A percentile compares a stretch with the other conserved stretches of the same genome.
These are phyloP conservation scores for Pisolithus sp. DNA, from an alignment of 768 basidiomycete genomes.

Conservation along the genomic window DNA sequence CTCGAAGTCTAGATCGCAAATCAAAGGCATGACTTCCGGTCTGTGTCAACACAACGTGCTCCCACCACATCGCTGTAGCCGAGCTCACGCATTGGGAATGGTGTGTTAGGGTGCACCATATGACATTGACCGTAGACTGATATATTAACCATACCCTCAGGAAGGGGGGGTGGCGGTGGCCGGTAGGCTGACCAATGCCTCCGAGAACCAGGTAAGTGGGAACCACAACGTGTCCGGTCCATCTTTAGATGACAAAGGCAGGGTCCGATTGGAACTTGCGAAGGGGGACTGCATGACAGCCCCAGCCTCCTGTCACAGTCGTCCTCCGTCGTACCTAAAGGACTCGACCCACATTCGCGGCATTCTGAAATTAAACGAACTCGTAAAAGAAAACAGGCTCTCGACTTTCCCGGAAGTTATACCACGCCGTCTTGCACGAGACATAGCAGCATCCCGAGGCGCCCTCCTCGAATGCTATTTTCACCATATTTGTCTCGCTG, in stretches of 20 bases:
- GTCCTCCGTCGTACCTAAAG: not conserved
- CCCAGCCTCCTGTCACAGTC: not conserved
- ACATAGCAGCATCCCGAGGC: no score
- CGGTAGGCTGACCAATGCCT: slow-evolving; percentile 5
- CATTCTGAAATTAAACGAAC: not conserved
- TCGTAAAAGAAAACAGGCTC: not conserved
- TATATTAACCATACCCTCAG: slow-evolving; percentile 22
- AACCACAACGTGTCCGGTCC: slow-evolving; percentile 7
- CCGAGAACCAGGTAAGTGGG: slow-evolving; percentile 10
- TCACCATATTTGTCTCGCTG: slow-evolving; percentile 23
- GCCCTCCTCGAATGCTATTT: slow-evolving; percentile 23
- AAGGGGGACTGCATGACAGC: not conserved
- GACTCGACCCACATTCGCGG: no score
- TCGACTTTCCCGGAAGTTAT: no score
- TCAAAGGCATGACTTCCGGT: no score
- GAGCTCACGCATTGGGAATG: slow-evolving; percentile 9
- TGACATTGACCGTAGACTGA: slow-evolving; percentile 20
- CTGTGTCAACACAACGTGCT: not conserved
- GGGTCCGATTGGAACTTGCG: not conserved
- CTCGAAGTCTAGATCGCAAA: not conserved
- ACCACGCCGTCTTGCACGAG: no score
- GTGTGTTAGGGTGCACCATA: not conserved
- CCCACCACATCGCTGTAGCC: slow-evolving; percentile 7
- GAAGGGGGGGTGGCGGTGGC: slow-evolving; percentile 8
- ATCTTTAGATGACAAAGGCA: not conserved